These are phyloP conservation scores for Gilbertella persicaria DNA, from an alignment of 371 early-diverging fungal genomes.

Conservation along the genomic window DNA sequence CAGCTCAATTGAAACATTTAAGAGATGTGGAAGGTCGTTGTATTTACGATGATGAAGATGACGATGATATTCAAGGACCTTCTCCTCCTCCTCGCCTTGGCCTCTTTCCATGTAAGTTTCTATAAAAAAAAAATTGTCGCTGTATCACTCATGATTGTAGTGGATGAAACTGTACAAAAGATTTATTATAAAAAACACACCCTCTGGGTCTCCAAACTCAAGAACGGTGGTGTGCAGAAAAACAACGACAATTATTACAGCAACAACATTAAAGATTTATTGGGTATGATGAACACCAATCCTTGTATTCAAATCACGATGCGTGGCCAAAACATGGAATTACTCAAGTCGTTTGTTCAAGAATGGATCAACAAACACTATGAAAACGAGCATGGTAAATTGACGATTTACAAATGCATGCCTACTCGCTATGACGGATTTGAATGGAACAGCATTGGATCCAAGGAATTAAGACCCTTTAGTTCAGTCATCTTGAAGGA, in stretches of 20 bases:
- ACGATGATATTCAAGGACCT: conserved; percentile 11
- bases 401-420: conserved; percentile 33
- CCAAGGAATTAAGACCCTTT: conserved; percentile 35
- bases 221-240: conserved; percentile 8
- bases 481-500: conserved; percentile 41
- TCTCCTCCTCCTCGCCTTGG: conserved; percentile 22
- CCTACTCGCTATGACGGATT: conserved; percentile 24
- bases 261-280: conserved; percentile 17
- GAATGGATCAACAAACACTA: conserved; percentile 40
- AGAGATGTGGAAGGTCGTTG: conserved; percentile 22
- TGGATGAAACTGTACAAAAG: conserved; percentile 19
- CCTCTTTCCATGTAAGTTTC: conserved; percentile 35
- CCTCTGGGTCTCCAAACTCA: conserved; percentile 29
- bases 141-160: conserved; percentile 10
- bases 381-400: conserved; percentile 30
- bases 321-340: conserved; percentile 20
- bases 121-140: neutral
- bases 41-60: conserved; percentile 7
- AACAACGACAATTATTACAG: conserved; percentile 1
- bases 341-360: conserved; percentile 29
- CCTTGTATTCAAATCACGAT: conserved; percentile 30
- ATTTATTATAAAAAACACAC: conserved; percentile 33
- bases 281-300: conserved; percentile 21
- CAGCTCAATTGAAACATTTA: conserved; percentile 2
- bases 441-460: conserved; percentile 23